phyloP scores from a whole-genome alignment of 768 basidiomycete species.

The Panus rudis region DNA sequence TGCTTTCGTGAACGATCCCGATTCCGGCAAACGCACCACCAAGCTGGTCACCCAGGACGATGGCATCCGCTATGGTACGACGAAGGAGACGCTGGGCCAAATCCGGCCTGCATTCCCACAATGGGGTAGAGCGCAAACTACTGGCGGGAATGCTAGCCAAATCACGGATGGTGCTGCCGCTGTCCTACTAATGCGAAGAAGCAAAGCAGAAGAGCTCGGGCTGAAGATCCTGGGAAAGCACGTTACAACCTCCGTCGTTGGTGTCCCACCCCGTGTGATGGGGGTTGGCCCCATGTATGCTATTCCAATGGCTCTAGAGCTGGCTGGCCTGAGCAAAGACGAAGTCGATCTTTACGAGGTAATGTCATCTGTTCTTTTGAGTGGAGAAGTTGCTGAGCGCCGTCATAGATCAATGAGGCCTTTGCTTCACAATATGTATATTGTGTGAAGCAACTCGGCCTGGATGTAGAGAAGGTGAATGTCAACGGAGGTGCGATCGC shows the following conservation, averaged over 20 bases:
- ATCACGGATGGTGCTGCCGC: slow-evolving; percentile 82
- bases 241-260: slow-evolving; percentile 63
- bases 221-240: slow-evolving; percentile 72
- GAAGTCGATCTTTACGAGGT: slow-evolving; percentile 83
- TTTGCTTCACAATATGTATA: slow-evolving; percentile 84
- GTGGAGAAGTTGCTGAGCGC: not conserved
- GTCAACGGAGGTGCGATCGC: slow-evolving; percentile 91
- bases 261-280: slow-evolving; percentile 80
- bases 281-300: slow-evolving; percentile 81
- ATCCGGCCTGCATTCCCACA: slow-evolving; percentile 77
- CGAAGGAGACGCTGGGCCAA: slow-evolving; percentile 53
- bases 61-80: slow-evolving; percentile 71
- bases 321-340: slow-evolving; percentile 53
- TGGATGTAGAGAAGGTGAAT: slow-evolving; percentile 67
- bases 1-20: slow-evolving; percentile 50
- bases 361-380: not conserved
- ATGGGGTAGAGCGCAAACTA: slow-evolving; percentile 67
- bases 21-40: slow-evolving; percentile 42
- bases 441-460: slow-evolving; percentile 54
- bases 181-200: slow-evolving; percentile 72
- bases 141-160: slow-evolving; percentile 84
- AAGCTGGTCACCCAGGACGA: slow-evolving; percentile 67
- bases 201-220: slow-evolving; percentile 70
- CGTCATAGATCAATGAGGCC: slow-evolving; percentile 76
- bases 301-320: slow-evolving; percentile 70